Base-by-base conservation (phyloP, 2,329 filamentous ascomycete genomes). In the Hypoxylon sp. region DNA sequence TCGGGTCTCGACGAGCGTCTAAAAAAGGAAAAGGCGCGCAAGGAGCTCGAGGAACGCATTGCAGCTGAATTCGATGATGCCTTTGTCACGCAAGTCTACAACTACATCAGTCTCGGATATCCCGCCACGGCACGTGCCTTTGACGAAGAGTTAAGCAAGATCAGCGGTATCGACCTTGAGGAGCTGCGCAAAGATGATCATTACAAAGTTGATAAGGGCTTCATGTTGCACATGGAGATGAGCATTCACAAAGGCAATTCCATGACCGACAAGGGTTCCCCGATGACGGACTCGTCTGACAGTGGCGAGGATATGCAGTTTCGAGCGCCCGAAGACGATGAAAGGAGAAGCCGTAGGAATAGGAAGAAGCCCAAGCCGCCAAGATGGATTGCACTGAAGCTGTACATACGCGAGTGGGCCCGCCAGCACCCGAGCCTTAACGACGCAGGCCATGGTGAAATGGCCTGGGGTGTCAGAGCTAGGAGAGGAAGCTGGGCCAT, bases 11-110 rank as follows among this genome's bases (percentile, higher is more conserved):
- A 85, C 55, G 83, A 85, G 65, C 80, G 81, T 17, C 74, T 86
- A 15, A 78, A 77, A 60, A 78, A 79, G 59, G 83, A 85, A 68
- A 84, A 84, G 73, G 80, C 76, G 5, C 77, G 78, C 11, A 81
- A 79, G 15, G 84, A 87, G 69, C 77, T 78, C 1, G 80, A 86
- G 66, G 83, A 85, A 53, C 82, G 83, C 70, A 85, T 88, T 62
- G 74, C 79, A 3, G 77, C 78, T 54, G 93, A 97, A 76, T 97
- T 95, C 72, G 84, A 89, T 64, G 92, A 97, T 75, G 83, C 83
- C 3, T 97, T 97, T 75, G 88, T 97, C 58, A 97, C 94, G 0
- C 94, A 98, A 77, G 94, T 98, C 6, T 98, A 96, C 84, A 97
- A 98, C 77, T 98, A 98, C 77, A 84, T 98, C 15, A 97, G 93